Evolutionary conservation across 2,329 filamentous ascomycete species (phyloP).

Genomic region (Beauveria scarabaeidicola): DNA sequence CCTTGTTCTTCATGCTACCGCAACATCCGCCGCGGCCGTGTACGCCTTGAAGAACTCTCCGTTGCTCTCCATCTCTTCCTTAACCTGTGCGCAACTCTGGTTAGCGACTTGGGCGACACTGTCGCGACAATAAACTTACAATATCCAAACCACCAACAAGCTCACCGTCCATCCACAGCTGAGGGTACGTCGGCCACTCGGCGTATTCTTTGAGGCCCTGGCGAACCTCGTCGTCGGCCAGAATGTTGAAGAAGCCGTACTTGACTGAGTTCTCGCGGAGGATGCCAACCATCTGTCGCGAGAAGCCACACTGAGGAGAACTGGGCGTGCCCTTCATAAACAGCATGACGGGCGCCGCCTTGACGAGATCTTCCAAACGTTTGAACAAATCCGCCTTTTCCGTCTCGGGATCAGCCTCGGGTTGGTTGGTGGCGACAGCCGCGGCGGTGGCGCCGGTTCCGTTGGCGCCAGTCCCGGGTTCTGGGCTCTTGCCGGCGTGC

Average conservation of each 20-base stretch:
- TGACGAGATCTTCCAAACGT: constrained; percentile 75
- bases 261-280: constrained; percentile 84
- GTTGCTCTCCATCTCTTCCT: constrained; percentile 83
- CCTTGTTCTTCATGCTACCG: constrained; percentile 27
- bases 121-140: constrained; percentile 47
- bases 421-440: constrained; percentile 36
- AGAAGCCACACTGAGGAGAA: constrained; percentile 85
- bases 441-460: constrained; percentile 24
- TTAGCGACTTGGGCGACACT: not conserved
- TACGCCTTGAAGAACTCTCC: constrained; percentile 74
- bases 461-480: constrained; percentile 24
- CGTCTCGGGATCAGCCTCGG: constrained; percentile 40
- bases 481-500: constrained; percentile 49
- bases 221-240: constrained; percentile 93
- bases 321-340: constrained; percentile 98
- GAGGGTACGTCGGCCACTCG: constrained; percentile 98
- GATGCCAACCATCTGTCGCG: constrained; percentile 76
- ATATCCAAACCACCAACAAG: constrained; percentile 92
- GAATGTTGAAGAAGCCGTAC: constrained; percentile 98
- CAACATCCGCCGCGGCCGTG: constrained; percentile 41
- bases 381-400: constrained; percentile 79
- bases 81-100: constrained; percentile 52
- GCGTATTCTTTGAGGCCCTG: constrained; percentile 94
- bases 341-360: constrained; percentile 93
- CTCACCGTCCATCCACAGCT: constrained; percentile 86